Evolutionary conservation across 495 filamentous ascomycete genomes (phyloP).

Genomic region (Astrothelium subdiscretum): DNA sequence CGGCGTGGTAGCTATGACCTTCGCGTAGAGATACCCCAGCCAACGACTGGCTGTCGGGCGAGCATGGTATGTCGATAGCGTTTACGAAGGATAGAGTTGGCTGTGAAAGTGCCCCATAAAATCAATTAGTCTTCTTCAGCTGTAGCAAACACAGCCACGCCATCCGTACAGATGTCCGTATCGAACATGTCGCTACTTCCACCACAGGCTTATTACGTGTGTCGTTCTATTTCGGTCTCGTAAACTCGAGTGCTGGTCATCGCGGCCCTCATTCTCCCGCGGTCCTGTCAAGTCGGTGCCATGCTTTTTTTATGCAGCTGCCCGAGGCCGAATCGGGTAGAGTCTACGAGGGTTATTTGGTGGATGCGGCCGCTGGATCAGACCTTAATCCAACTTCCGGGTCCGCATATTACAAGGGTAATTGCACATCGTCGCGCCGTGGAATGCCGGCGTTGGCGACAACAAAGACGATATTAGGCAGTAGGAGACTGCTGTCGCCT

Average conservation of each 20-base stretch:
- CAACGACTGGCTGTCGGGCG: neutral
- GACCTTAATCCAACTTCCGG: slow-evolving; percentile 2
- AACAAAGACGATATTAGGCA: neutral
- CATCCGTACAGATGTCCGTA: neutral
- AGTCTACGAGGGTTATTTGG: neutral
- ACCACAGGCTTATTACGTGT: neutral
- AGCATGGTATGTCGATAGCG: too few species aligned
- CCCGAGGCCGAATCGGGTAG: neutral
- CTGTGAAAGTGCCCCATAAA: neutral
- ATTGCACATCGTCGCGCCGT: neutral
- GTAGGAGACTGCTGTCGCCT: neutral
- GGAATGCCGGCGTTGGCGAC: neutral
- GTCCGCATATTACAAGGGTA: neutral
- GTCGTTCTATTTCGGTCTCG: neutral
- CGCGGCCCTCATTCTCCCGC: neutral
- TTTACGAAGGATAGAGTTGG: too few species aligned
- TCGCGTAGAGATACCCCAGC: neutral
- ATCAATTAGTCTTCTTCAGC: neutral
- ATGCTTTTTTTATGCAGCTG: neutral
- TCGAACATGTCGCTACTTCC: neutral
- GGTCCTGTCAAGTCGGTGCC: neutral
- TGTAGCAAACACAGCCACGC: neutral
- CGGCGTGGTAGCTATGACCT: neutral
- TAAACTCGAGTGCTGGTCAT: neutral
- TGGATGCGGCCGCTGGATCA: neutral